Conservation (phyloP, 2,329 filamentous ascomycete species). For the Colletotrichum gigasporum region DNA sequence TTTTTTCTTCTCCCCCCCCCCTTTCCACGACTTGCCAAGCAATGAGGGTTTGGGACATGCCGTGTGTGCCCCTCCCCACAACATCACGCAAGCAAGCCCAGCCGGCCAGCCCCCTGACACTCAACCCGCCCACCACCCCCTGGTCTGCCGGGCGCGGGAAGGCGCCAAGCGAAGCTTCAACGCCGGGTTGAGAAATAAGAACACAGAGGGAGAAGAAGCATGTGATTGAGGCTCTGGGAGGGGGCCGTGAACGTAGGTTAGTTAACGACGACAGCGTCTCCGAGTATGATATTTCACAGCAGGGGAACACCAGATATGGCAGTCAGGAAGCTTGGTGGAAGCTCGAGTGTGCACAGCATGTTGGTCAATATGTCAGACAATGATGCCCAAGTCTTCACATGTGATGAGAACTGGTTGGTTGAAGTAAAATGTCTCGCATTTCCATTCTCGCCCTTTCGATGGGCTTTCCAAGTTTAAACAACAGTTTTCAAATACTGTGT, state of each 20-base stretch:
- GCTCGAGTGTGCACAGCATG: too few relatives aligned
- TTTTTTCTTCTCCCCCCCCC: background rate
- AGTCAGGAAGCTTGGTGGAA: too few relatives aligned
- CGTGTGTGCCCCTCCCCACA: background rate
- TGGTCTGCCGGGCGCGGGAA: slow-evolving; percentile 6
- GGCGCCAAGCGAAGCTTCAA: background rate
- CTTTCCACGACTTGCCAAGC: background rate
- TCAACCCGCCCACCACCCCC: background rate
- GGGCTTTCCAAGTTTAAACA: slow-evolving; percentile 12
- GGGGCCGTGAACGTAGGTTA: too few relatives aligned
- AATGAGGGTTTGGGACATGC: too few relatives aligned
- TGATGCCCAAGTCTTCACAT: too few relatives aligned
- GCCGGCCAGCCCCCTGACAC: background rate
- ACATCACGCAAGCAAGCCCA: background rate
- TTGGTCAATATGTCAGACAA: too few relatives aligned
- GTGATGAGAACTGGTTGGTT: background rate
- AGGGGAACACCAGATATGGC: too few relatives aligned
- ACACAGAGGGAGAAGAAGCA: background rate
- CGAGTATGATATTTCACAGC: too few relatives aligned
- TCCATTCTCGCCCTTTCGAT: background rate
- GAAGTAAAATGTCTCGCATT: slow-evolving; percentile 4
- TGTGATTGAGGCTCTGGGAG: slow-evolving; percentile 9
- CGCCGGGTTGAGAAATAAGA: background rate
- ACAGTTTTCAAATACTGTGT: slow-evolving; percentile 14
- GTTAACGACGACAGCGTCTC: too few relatives aligned